A percentile compares a stretch with the other conserved stretches of the same genome.
phyloP scores from a whole-genome alignment of 495 filamentous ascomycete species.

The Monascus purpureus region DNA sequence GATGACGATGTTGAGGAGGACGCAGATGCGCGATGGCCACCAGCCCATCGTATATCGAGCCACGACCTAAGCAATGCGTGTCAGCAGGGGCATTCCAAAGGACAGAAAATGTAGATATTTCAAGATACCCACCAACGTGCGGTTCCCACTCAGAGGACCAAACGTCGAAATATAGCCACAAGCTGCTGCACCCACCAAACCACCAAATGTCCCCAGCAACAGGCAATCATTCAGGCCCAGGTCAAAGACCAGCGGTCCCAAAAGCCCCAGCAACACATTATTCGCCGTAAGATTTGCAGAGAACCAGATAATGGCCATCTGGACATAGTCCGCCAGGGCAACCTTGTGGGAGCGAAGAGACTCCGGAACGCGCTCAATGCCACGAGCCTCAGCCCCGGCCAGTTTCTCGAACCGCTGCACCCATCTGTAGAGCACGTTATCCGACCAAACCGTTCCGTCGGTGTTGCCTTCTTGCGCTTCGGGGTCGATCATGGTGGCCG shows the following conservation, averaged over 20 bases:
- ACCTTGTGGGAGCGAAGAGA: neutral
- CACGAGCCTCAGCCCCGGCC: conserved; percentile 50
- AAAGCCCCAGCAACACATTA: conserved; percentile 43
- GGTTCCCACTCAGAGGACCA: conserved; percentile 44
- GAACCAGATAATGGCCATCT: conserved; percentile 48
- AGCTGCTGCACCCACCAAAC: conserved; percentile 28
- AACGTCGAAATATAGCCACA: conserved; percentile 45
- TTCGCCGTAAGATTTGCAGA: conserved; percentile 46
- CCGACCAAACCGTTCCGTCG: too few relatives aligned
- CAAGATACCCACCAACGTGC: conserved; percentile 38
- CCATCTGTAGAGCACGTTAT: too few relatives aligned
- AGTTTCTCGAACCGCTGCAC: too few relatives aligned
- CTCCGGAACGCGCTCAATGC: conserved; percentile 39
- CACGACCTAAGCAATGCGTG: conserved; percentile 33
- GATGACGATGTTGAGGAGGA: conserved; percentile 44
- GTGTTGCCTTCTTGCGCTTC: too few relatives aligned
- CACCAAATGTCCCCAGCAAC: conserved; percentile 38
- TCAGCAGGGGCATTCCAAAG: too few relatives aligned
- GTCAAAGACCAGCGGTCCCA: conserved; percentile 43
- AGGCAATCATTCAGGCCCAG: conserved; percentile 42
- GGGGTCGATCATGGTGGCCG: too few relatives aligned
- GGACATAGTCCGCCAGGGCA: conserved; percentile 25
- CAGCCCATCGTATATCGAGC: conserved; percentile 51
- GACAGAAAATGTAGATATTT: neutral
- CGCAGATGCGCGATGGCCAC: conserved; percentile 46